Evolutionary conservation across 345 rosid genomes (phyloP).

Genomic region (Camelina sativa): DNA sequence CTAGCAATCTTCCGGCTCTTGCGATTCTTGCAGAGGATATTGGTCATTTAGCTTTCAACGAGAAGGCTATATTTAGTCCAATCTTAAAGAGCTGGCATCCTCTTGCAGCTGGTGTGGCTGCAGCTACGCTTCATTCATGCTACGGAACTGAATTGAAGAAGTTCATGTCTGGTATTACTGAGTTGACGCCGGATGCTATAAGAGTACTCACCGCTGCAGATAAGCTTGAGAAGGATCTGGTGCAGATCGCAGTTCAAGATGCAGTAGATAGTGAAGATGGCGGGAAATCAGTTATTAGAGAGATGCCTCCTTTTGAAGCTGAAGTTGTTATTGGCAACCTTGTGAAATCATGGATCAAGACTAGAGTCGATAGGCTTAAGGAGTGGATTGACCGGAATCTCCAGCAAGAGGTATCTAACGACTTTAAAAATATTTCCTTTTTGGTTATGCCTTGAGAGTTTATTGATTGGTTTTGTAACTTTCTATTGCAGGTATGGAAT

Average conservation of each 20-base stretch:
- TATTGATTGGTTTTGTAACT: slow-evolving; percentile 4
- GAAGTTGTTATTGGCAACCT: slow-evolving; percentile 77
- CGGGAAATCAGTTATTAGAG: slow-evolving; percentile 91
- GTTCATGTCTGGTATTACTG: slow-evolving; percentile 70
- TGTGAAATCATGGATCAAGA: slow-evolving; percentile 81
- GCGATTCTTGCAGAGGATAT: slow-evolving; percentile 87
- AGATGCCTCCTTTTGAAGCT: slow-evolving; percentile 98
- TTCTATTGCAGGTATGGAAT: slow-evolving; percentile 72
- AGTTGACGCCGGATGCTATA: slow-evolving; percentile 87
- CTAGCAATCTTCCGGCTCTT: slow-evolving; percentile 70
- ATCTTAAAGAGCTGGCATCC: slow-evolving; percentile 95
- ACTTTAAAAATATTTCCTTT: background rate
- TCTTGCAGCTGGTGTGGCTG: slow-evolving; percentile 90
- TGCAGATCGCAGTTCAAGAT: slow-evolving; percentile 96
- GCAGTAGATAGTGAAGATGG: slow-evolving; percentile 98
- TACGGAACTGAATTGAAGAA: slow-evolving; percentile 76
- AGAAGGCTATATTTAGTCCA: slow-evolving; percentile 85
- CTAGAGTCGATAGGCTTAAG: slow-evolving; percentile 76
- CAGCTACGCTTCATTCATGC: slow-evolving; percentile 93
- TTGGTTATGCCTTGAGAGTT: background rate
- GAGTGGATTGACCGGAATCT: slow-evolving; percentile 89
- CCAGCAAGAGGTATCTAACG: slow-evolving; percentile 73
- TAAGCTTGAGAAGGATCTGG: slow-evolving; percentile 95
- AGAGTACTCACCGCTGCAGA: slow-evolving; percentile 93
- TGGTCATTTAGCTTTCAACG: slow-evolving; percentile 74